Conservation (phyloP, 805 yeast species). For the Hanseniaspora lindneri region DNA sequence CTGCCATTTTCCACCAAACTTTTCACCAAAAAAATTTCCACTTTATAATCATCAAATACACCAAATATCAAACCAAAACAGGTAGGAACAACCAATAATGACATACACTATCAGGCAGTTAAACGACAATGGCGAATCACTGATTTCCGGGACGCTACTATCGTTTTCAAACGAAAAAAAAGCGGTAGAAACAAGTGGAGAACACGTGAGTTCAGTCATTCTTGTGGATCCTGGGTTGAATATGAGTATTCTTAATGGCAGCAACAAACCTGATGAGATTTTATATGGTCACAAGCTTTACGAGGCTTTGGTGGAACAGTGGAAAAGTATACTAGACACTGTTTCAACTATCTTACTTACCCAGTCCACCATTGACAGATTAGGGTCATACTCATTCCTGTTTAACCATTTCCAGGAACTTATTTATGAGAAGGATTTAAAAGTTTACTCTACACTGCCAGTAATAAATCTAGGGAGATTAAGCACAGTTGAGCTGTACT, state of each 20-base stretch:
- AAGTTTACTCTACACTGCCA: conserved; percentile 83
- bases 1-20: too few relatives aligned
- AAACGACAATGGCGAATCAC: background rate
- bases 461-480: conserved; percentile 75
- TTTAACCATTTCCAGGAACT: conserved; percentile 26
- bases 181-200: background rate
- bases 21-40: too few relatives aligned
- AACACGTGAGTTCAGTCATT: background rate
- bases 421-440: conserved; percentile 42
- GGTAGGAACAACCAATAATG: too few relatives aligned
- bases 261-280: background rate
- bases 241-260: background rate
- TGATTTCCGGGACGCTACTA: conserved; percentile 9
- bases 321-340: conserved; percentile 35
- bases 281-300: conserved; percentile 26
- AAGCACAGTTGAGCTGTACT: conserved; percentile 70
- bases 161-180: background rate
- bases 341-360: conserved; percentile 69
- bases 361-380: conserved; percentile 66
- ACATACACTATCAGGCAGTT: conserved; percentile 2
- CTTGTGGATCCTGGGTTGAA: conserved; percentile 14
- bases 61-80: too few relatives aligned
- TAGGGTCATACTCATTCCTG: conserved; percentile 68
- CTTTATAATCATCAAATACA: too few relatives aligned
- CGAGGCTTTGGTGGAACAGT: conserved; percentile 24